phyloP scores from a whole-genome alignment of 192 early-diverging fungal species.

The Entomortierella lignicola region DNA sequence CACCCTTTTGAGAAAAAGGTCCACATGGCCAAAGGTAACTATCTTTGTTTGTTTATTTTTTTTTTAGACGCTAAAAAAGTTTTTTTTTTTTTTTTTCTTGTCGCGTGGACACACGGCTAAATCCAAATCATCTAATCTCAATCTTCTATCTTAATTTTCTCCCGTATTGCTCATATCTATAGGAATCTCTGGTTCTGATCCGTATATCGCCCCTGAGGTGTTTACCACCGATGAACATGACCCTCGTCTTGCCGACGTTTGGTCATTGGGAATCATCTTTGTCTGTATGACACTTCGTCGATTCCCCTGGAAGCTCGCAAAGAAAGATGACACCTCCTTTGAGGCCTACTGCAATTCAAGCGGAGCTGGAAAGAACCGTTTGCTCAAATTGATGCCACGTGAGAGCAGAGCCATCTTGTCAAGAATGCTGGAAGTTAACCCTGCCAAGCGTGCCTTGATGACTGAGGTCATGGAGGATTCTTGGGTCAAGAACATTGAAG shows the following conservation, averaged over 20 bases:
- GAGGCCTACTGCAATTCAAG: constrained; percentile 76
- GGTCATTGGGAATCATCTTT: constrained; percentile 92
- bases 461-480: constrained; percentile 73
- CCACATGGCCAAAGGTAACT: constrained; percentile 57
- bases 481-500: constrained; percentile 79
- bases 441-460: constrained; percentile 67
- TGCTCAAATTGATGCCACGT: constrained; percentile 69
- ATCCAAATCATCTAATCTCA: background rate
- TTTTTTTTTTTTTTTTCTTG: background rate
- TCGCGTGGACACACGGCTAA: background rate
- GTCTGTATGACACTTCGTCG: constrained; percentile 76
- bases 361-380: constrained; percentile 61
- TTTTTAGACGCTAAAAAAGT: too few species aligned
- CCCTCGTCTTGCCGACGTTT: constrained; percentile 85
- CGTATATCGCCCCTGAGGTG: constrained; percentile 95
- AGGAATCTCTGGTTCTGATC: constrained; percentile 91
- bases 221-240: constrained; percentile 80
- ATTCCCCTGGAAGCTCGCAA: constrained; percentile 76
- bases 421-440: constrained; percentile 73
- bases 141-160: constrained; percentile 59
- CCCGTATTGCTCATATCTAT: constrained; percentile 55
- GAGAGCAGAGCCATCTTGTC: constrained; percentile 69
- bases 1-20: constrained; percentile 80
- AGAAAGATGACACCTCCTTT: constrained; percentile 64
- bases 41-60: background rate